Base-by-base conservation (phyloP, 495 filamentous ascomycete genomes). In the Wilcoxina mikolae region DNA sequence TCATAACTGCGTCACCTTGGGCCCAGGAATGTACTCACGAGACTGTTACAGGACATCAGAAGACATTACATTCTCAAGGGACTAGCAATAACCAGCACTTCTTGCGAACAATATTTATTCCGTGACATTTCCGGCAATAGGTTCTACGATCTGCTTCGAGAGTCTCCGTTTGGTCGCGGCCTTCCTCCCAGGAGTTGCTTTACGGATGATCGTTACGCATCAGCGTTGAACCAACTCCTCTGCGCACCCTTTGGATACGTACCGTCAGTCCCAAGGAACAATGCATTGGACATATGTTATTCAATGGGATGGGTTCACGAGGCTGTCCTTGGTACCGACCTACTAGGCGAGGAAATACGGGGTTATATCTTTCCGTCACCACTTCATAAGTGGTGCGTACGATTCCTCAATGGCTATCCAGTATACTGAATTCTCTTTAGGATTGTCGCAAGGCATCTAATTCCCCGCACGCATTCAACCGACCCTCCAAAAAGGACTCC, bases 361-460 rank as follows among this genome's bases (percentile, higher is more conserved):
- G 38, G 31, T 25, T 53, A 53, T n/a, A 54, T 54, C 12, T 54
- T 54, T 29, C 51, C 51, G 5, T 28, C 35, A 15, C 51, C 38
- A 22, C 25, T 45, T n/a, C 38, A 46, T 54, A 54, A 24, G 15
- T 35, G 51, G 35, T 47, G 42, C 9, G 51, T 54, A 46, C 43
- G 51, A 10, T 42, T n/a, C 42, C 27, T 44, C 27, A 17, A 17
- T 27, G 20, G 51, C 27, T 44, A 17, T 42, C 15, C 15, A 3
- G 51, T 46, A 54, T 17, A 42, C 23, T 47, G 23, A 54, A 23
- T 18, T 29, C 15, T 46, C 31, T 46, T 54, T 31, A 54, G 51
- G 39, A 28, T 54, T 48, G 23, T 5, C 20, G 25, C 51, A 27
- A 54, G 49, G 18, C 27, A 41, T 23, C 26, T 52, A 10, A 38